phyloP scores from a whole-genome alignment of 352 stramenopile genomes.

The Pythium aristosporum region DNA sequence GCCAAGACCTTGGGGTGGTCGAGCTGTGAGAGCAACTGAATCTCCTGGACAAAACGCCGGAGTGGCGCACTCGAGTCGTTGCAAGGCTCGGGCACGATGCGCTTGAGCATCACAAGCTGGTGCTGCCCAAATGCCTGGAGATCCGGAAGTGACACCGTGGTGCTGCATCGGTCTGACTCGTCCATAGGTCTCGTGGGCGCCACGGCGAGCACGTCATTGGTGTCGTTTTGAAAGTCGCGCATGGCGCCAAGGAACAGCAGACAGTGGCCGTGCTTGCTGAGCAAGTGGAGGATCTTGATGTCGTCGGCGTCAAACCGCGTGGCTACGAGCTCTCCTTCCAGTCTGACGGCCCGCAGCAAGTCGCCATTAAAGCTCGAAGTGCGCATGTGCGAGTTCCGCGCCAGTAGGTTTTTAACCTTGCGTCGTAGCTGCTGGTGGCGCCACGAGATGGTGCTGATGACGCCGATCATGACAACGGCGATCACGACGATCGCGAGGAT shows the following conservation, averaged over 20 bases:
- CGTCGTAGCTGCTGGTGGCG: conserved; percentile 29
- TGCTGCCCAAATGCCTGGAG: conserved; percentile 9
- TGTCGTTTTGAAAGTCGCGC: conserved; percentile 1
- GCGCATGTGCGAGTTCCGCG: conserved; percentile 7
- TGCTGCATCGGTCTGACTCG: background rate
- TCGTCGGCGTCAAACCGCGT: conserved; percentile 40
- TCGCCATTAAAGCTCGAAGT: conserved; percentile 21
- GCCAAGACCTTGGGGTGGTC: conserved; percentile 76
- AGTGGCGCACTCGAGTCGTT: conserved; percentile 42
- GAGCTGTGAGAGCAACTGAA: conserved; percentile 65
- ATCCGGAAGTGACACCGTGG: conserved; percentile 14
- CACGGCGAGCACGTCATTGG: background rate
- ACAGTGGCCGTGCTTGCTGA: conserved; percentile 61
- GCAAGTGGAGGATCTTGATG: conserved; percentile 59
- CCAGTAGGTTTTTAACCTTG: conserved; percentile 21
- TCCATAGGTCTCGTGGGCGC: too few species aligned
- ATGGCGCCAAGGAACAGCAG: conserved; percentile 67
- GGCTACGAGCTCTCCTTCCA: conserved; percentile 23
- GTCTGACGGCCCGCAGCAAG: conserved; percentile 18
- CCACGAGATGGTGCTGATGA: conserved; percentile 30
- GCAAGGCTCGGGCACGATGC: conserved; percentile 56
- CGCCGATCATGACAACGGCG: conserved; percentile 22
- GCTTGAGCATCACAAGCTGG: conserved; percentile 72
- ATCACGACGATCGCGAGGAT: conserved; percentile 29
- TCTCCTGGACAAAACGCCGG: conserved; percentile 66